phyloP scores from a whole-genome alignment of 2,329 filamentous ascomycete species.

The Trichoderma semiorbis region DNA sequence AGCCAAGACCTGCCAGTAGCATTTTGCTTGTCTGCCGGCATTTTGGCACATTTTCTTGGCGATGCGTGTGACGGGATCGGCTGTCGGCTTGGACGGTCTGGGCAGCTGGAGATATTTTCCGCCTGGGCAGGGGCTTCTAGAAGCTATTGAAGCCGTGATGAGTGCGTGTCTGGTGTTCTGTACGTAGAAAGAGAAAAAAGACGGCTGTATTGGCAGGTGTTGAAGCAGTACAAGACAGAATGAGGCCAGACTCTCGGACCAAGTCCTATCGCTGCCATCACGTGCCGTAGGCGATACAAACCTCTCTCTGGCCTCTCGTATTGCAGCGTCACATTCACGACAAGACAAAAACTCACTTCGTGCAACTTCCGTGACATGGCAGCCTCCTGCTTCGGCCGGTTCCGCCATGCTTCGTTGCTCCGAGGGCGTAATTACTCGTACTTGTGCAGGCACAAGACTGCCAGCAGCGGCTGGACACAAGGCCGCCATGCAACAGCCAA shows the following conservation, averaged over 20 bases:
- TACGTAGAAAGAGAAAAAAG: neutral
- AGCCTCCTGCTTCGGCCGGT: neutral
- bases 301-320: neutral
- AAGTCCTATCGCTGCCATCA: neutral
- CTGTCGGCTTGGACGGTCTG: conserved; percentile 9
- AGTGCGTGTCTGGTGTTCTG: neutral
- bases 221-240: neutral
- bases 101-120: neutral
- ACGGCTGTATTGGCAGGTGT: neutral
- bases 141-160: neutral
- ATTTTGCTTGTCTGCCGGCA: neutral
- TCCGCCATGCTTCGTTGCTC: neutral
- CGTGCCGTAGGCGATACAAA: neutral
- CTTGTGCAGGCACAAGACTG: neutral
- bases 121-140: neutral
- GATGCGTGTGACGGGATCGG: neutral
- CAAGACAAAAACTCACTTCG: neutral
- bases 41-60: conserved; percentile 5
- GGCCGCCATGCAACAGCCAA: neutral
- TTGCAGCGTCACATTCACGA: neutral
- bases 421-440: neutral
- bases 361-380: neutral
- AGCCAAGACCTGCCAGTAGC: neutral
- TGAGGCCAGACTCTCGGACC: neutral
- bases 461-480: neutral